Base-by-base conservation (phyloP, 1,139 yeast genomes). In the Diutina neorugosa region DNA sequence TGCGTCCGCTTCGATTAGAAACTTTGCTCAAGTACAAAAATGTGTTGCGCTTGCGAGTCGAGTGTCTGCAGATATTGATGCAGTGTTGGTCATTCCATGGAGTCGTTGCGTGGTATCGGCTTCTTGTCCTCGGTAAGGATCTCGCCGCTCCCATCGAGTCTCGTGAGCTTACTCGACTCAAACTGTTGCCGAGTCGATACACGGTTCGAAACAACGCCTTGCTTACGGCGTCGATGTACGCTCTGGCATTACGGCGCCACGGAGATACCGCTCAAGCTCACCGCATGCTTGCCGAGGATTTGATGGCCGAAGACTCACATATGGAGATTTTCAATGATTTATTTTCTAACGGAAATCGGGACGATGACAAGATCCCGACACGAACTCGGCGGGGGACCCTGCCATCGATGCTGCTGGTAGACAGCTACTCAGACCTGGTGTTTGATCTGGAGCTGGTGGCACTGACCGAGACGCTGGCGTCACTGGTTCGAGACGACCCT, bases 21-120 rank as follows among this genome's bases (percentile, higher is more conserved):
- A 62, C 70, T n/a, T 58, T 70, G 47, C 67, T 70, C 25, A 66
- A 67, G 50, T 72, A 70, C 58, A 41, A 41, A 19, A 73, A 74
- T 57, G 64, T 66, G 4, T 63, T 76, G 44, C 63, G 80, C 52
- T 59, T 73, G 19, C 61, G 80, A 51, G 59, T 73, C 19, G 80
- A 76, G 59, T 62, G 69, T 53, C 66, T 69, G 53, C 80, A 76
- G 60, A 52, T 73, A 7, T 61, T 74, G 37, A 58, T 76, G 4
- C 77, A 73, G 55, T 70, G 70, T 55, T 73, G 78, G 73, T 73
- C 77, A 16, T 71, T 74, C 57, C 63, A 67, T 52, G 69, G 69
- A 3, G 67, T 73, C 70, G 62, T 69, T 12, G 66, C 66, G 51
- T 75, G 79, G 78, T 71, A 60, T 59, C 62, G 75, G 31, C 64